These are phyloP conservation scores for Brasenia schreberi DNA, from an alignment of 164 flowering plant species.

Conservation along the genomic window DNA sequence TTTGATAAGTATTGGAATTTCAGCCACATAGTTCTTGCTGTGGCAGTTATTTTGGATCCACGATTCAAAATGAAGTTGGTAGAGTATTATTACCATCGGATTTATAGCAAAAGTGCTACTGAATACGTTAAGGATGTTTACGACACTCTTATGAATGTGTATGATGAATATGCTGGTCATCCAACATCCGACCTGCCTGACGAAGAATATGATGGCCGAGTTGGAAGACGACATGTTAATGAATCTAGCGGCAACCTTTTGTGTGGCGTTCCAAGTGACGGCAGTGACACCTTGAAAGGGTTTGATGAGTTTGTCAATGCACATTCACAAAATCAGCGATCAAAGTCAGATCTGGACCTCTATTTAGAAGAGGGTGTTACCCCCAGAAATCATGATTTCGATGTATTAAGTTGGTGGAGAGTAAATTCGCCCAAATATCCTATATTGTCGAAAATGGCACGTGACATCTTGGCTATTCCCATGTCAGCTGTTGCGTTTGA, in stretches of 20 bases:
- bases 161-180: slow-evolving; percentile 39
- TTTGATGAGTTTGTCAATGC: slow-evolving; percentile 77
- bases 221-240: slow-evolving; percentile 11
- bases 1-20: slow-evolving; percentile 66
- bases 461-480: slow-evolving; percentile 65
- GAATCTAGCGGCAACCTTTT: slow-evolving; percentile 7
- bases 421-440: slow-evolving; percentile 68
- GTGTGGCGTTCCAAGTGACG: slow-evolving; percentile 15
- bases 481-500: slow-evolving; percentile 42
- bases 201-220: slow-evolving; percentile 36
- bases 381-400: slow-evolving; percentile 62
- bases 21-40: slow-evolving; percentile 50
- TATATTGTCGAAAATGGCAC: slow-evolving; percentile 80
- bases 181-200: slow-evolving; percentile 41
- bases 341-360: slow-evolving; percentile 76
- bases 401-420: slow-evolving; percentile 88
- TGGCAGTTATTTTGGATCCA: slow-evolving; percentile 85
- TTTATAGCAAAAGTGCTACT: slow-evolving; percentile 58
- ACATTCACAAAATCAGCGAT: slow-evolving; percentile 34
- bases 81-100: slow-evolving; percentile 67
- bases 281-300: slow-evolving; percentile 45
- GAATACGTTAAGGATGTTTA: slow-evolving; percentile 42
- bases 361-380: slow-evolving; percentile 75
- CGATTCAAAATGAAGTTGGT: slow-evolving; percentile 89
- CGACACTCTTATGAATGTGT: slow-evolving; percentile 77